These are phyloP conservation scores for Venturia pyrina DNA, from an alignment of 2,329 filamentous ascomycete species.

Conservation along the genomic window DNA sequence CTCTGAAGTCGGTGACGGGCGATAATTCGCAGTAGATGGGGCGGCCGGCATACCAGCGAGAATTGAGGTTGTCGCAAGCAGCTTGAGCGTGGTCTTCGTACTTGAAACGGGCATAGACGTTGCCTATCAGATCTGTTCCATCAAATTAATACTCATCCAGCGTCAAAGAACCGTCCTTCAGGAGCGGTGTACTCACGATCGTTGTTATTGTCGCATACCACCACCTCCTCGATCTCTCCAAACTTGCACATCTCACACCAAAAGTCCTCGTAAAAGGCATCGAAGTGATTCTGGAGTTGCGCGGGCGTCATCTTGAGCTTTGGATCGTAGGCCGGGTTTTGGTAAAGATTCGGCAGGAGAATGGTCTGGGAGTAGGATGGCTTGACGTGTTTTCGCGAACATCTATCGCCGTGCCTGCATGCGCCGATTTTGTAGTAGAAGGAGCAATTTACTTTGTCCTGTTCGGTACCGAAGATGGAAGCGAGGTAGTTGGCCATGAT, in stretches of 20 bases:
- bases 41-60: conserved; percentile 89
- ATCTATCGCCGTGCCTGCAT: conserved; percentile 95
- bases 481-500: conserved; percentile 94
- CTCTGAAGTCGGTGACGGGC: conserved; percentile 94
- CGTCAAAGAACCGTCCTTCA: background rate
- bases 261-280: conserved; percentile 99
- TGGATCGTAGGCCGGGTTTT: conserved; percentile 94
- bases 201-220: conserved; percentile 99
- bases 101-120: conserved; percentile 99
- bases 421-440: conserved; percentile 99
- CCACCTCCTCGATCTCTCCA: conserved; percentile 92
- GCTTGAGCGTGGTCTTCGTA: conserved; percentile 94
- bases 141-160: conserved; percentile 15
- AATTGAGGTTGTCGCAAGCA: conserved; percentile 89
- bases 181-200: conserved; percentile 54
- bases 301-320: conserved; percentile 94
- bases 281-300: conserved; percentile 98
- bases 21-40: conserved; percentile 97
- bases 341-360: conserved; percentile 96
- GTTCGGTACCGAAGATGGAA: conserved; percentile 98
- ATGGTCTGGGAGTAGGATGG: conserved; percentile 96
- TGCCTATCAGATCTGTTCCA: conserved; percentile 75
- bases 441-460: conserved; percentile 97
- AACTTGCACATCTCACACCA: conserved; percentile 99
- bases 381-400: conserved; percentile 98